Conservation (phyloP, 2,329 filamentous ascomycete genomes). For the Botrytis porri region DNA sequence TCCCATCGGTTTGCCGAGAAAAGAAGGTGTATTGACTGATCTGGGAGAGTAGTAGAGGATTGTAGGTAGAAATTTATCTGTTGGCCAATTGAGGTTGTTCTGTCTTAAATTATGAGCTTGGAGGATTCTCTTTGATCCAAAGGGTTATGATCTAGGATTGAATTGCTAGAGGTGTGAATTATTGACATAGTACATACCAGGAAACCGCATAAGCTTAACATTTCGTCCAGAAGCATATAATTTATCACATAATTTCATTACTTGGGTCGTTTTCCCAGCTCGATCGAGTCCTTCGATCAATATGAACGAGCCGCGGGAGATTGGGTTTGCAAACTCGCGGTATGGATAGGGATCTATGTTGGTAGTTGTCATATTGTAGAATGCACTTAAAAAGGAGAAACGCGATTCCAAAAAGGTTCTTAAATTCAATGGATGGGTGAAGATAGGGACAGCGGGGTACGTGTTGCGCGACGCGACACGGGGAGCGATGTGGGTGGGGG, state of each 20-base stretch:
- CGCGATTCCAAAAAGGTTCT: background rate
- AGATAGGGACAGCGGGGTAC: conserved; percentile 10
- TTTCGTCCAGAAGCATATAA: conserved; percentile 50
- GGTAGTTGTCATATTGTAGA: conserved; percentile 22
- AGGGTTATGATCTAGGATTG: background rate
- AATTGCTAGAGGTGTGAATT: background rate
- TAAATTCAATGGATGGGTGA: background rate
- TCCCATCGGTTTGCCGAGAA: conserved; percentile 76
- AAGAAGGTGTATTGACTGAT: conserved; percentile 69
- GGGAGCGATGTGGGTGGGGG: conserved; percentile 8
- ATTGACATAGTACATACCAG: conserved; percentile 46
- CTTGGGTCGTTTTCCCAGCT: conserved; percentile 72
- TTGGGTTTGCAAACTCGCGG: conserved; percentile 31
- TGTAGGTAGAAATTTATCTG: conserved; percentile 67
- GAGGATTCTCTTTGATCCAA: background rate
- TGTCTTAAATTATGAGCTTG: conserved; percentile 45
- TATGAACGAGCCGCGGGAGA: conserved; percentile 57
- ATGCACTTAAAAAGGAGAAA: background rate
- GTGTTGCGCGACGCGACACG: background rate
- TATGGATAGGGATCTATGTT: conserved; percentile 25
- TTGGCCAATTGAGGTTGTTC: conserved; percentile 64
- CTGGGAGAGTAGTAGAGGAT: conserved; percentile 57
- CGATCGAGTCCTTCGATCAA: conserved; percentile 71
- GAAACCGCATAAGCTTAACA: conserved; percentile 62
- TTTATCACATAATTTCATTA: conserved; percentile 52